These are phyloP conservation scores for Thielaviopsis populi DNA, from an alignment of 2,329 filamentous ascomycete genomes.

Conservation along the genomic window DNA sequence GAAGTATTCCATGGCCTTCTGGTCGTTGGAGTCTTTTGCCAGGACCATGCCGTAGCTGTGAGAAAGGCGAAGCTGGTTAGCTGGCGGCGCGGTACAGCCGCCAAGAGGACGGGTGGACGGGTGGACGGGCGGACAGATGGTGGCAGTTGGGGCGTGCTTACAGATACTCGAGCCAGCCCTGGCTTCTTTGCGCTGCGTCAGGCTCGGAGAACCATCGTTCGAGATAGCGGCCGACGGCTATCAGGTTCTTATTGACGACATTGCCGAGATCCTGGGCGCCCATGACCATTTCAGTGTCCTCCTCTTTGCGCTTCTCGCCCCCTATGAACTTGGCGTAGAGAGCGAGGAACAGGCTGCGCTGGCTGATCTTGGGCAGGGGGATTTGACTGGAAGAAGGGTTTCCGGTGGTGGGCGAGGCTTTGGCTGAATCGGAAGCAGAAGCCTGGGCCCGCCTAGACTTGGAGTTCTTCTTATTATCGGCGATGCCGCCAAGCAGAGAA, in stretches of 20 bases:
- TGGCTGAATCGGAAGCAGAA: slow-evolving; percentile 12
- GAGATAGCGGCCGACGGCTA: slow-evolving; percentile 57
- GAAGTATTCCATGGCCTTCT: slow-evolving; percentile 72
- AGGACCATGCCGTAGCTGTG: slow-evolving; percentile 71
- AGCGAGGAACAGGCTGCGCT: slow-evolving; percentile 82
- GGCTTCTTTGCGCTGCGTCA: slow-evolving; percentile 46
- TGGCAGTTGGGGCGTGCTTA: slow-evolving; percentile 23
- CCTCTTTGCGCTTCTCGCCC: slow-evolving; percentile 89
- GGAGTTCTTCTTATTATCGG: slow-evolving; percentile 34
- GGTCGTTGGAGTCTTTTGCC: slow-evolving; percentile 79
- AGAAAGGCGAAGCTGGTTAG: background rate
- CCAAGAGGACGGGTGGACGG: background rate
- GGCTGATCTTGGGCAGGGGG: slow-evolving; percentile 49
- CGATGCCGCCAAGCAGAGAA: slow-evolving; percentile 53
- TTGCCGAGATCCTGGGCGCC: slow-evolving; percentile 80
- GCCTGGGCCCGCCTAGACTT: slow-evolving; percentile 20
- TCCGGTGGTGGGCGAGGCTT: slow-evolving; percentile 19
- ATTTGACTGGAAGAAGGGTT: slow-evolving; percentile 18
- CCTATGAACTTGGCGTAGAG: slow-evolving; percentile 86
- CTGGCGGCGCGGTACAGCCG: background rate
- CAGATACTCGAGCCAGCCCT: slow-evolving; percentile 89
- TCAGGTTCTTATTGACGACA: slow-evolving; percentile 71
- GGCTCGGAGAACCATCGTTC: slow-evolving; percentile 66
- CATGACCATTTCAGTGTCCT: slow-evolving; percentile 94
- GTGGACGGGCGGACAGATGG: background rate